Conservation (phyloP, 202 grass and related monocot genomes). For the Dendrocalamus latiflorus region DNA sequence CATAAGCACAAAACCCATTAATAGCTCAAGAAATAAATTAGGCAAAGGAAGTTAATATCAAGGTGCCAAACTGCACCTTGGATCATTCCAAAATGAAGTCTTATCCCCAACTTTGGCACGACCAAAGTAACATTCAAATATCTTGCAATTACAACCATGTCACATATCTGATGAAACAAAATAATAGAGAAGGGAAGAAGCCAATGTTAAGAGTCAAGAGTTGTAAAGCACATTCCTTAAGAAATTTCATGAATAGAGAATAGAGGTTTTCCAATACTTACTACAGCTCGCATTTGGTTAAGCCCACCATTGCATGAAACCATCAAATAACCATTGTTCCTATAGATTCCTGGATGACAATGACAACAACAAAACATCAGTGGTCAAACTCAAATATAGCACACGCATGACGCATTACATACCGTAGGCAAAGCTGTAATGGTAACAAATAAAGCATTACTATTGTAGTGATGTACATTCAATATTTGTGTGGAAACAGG, state of each 20-base stretch:
- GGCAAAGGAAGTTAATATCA: not conserved
- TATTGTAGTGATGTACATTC: too few relatives aligned
- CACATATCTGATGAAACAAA: constrained; percentile 72
- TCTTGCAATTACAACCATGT: constrained; percentile 96
- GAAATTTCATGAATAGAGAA: not conserved
- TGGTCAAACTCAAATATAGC: too few relatives aligned
- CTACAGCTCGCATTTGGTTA: constrained; percentile 92
- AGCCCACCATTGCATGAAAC: too few relatives aligned
- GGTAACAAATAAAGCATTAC: too few relatives aligned
- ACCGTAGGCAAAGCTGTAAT: too few relatives aligned
- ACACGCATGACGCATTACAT: too few relatives aligned
- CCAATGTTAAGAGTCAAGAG: not conserved
- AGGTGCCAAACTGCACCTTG: constrained; percentile 50
- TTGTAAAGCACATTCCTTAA: not conserved
- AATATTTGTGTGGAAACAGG: too few relatives aligned
- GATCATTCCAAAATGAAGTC: constrained; percentile 93
- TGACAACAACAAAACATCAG: too few relatives aligned
- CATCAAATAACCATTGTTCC: too few relatives aligned
- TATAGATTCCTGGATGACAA: too few relatives aligned
- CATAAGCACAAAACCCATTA: not conserved
- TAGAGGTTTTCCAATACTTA: constrained; percentile 30
- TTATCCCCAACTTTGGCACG: constrained; percentile 85
- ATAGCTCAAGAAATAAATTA: not conserved
- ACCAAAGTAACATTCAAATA: constrained; percentile 91
- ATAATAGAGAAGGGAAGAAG: not conserved